Evolutionary conservation across 306 rosid species (phyloP), one percentile per base, ranked within the genome.

Genomic region (Malus fusca): DNA sequence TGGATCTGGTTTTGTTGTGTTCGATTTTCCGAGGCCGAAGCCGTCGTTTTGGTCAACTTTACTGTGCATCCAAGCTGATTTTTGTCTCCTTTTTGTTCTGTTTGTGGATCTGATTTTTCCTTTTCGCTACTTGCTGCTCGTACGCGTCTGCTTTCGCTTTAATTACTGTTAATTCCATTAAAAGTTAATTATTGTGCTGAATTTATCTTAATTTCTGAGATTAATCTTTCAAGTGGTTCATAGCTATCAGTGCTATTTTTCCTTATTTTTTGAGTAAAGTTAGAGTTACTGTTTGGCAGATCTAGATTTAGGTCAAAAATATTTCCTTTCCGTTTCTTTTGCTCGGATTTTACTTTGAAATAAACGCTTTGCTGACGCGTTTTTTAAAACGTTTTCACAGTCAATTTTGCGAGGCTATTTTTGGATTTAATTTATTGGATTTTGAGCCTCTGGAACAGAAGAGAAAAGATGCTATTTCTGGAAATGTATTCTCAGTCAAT

Each of bases 1-100:
- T 22, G 74, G 82, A 85, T 85, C 83, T 52, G 75, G 4, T 30
- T 42, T 75, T 67, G 3, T 68, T 72, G 19, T 30, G 40, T 66
- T 81, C 48, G 28, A 2, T 18, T 46, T 11, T 76, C 76, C 23
- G 56, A 42, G 64, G 33, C 65, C 12, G 74, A 43, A 43, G 18
- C 71, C 76, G 67, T 75, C 35, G 67, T 82, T 63, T 67, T 67
- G 66, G 43, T 59, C 60, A 68, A 51, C 42, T 58, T n/a, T 76
- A 37, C 13, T 31, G 17, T 40, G 19, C 68, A 25, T 73, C n/a
- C 1, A 15, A 12, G 72, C 72, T 77, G 69, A 13, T 70, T 79
- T 44, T 74, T 4, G 61, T 28, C 52, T 75, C 17, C 68, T 53
- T 21, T 26, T 44, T 53, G 8, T 42, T 48, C 7, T 37, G 18